Evolutionary conservation across 305 asterid species (phyloP), one percentile per base, ranked within the genome.

Genomic region (Fraxinus greggii): DNA sequence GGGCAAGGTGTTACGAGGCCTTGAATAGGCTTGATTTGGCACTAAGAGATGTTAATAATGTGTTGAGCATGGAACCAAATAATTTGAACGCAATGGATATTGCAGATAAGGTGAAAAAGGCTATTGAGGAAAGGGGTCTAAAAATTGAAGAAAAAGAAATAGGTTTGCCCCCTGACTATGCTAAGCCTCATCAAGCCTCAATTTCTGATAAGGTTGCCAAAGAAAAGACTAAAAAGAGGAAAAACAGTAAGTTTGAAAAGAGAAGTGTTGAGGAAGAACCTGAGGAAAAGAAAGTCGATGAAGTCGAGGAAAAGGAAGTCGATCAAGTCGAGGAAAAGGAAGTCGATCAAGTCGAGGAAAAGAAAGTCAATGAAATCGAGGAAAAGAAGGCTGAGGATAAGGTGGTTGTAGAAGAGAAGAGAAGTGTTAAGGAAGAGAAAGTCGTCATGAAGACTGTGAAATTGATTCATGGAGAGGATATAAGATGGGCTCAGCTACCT

Each of bases 401-500:
- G 87, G 92, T 85, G 79, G 93, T 93, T 51, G 91, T 91, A 54
- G 93, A 90, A 86, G 98, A 91, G 81, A 90, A 90, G 81, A 81
- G 54, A 79, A 92, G 93, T 72, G 91, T 95, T 28, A 85, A 82
- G 85, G 99, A 93, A 86, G 94, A 91, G 78, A 93, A 91, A 78
- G 89, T 87, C 19, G 84, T 85, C 36, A 88, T 87, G 77, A 95
- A 84, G 86, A 85, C 91, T 1, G 97, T 95, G 84, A 95, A 95
- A 85, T 81, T 95, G 88, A 89, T 95, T 70, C 88, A 91, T 8
- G 97, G 86, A 13, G 98, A 95, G 86, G 99, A 95, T 87, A 93
- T 95, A 82, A 89, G 99, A 87, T 91, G 91, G 93, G 97, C 98
- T 3, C 95, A 91, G 78, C 78, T 93, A 77, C 99, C 98, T 0